These are phyloP conservation scores for Apium graveolens DNA, from an alignment of 129 eudicot genomes.

Conservation along the genomic window DNA sequence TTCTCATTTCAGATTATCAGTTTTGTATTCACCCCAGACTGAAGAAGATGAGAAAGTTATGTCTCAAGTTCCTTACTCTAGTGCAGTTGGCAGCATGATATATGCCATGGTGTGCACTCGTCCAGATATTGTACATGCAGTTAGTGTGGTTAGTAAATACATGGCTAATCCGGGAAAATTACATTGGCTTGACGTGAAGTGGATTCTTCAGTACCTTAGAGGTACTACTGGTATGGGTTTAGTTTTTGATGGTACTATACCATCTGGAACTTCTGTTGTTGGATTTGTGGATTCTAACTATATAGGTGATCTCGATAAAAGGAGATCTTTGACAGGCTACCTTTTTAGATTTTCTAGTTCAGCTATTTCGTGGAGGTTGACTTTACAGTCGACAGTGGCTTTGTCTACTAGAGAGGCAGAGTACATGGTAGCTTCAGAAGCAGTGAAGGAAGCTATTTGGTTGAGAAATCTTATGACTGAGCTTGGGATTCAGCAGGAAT, in stretches of 20 bases:
- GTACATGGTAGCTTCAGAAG: not conserved
- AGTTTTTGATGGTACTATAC: not conserved
- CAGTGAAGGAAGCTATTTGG: not conserved
- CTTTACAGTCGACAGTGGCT: not conserved
- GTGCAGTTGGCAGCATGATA: not conserved
- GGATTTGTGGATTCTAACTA: not conserved
- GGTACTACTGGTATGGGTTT: not conserved
- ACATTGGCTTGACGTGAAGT: not conserved
- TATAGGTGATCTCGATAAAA: not conserved
- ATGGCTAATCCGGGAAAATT: not conserved
- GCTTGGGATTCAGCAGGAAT: not conserved
- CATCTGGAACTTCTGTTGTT: not conserved
- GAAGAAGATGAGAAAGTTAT: not conserved
- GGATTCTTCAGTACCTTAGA: not conserved
- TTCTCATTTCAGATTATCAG: not conserved
- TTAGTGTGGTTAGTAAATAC: not conserved
- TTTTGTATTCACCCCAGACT: not conserved
- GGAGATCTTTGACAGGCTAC: not conserved
- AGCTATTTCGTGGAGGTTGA: too few relatives aligned
- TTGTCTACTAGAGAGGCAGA: not conserved
- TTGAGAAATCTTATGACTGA: not conserved
- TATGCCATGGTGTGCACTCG: not conserved
- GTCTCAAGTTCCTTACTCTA: not conserved
- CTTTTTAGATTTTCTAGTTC: not conserved
- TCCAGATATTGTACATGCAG: not conserved